These are phyloP conservation scores for Malassezia sympodialis DNA, from an alignment of 1,284 basidiomycete genomes.

Conservation along the genomic window DNA sequence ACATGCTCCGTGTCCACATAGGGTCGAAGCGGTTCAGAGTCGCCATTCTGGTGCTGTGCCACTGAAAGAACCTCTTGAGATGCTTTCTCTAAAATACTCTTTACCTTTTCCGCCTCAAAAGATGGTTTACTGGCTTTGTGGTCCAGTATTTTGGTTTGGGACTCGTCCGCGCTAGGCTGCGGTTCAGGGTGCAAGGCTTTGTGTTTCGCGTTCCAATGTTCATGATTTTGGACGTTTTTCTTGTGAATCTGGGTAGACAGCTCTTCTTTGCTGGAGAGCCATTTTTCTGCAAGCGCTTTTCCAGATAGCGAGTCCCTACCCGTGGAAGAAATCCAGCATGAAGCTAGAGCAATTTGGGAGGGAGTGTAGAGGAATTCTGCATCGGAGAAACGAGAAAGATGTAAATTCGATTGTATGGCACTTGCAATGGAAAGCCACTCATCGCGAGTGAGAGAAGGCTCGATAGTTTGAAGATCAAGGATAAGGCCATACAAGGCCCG, in stretches of 20 bases:
- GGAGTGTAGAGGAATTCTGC: constrained; percentile 84
- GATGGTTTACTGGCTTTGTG: background rate
- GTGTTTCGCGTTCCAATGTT: background rate
- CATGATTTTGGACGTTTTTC: background rate
- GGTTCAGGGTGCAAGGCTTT: background rate
- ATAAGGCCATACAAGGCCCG: constrained; percentile 78
- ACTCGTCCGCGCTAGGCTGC: background rate
- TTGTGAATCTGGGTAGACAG: background rate
- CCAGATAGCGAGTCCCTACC: constrained; percentile 2
- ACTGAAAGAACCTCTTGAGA: constrained; percentile 12
- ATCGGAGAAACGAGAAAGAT: constrained; percentile 69
- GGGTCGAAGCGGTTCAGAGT: constrained; percentile 6
- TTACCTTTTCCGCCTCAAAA: background rate
- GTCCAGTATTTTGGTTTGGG: background rate
- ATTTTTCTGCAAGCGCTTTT: constrained; percentile 57
- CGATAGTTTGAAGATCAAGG: constrained; percentile 73
- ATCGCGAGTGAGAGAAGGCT: constrained; percentile 13
- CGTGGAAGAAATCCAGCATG: constrained; percentile 45
- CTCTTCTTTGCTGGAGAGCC: constrained; percentile 49
- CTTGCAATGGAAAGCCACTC: constrained; percentile 22
- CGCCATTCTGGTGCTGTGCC: constrained; percentile 18
- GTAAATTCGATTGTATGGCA: constrained; percentile 17
- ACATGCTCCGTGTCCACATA: constrained; percentile 24
- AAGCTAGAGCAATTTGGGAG: constrained; percentile 80
- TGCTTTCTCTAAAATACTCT: background rate